A percentile compares a stretch with the other conserved stretches of the same genome.
Conservation (phyloP, 139 green algal species). For the Chlorokybus atmophyticus region DNA sequence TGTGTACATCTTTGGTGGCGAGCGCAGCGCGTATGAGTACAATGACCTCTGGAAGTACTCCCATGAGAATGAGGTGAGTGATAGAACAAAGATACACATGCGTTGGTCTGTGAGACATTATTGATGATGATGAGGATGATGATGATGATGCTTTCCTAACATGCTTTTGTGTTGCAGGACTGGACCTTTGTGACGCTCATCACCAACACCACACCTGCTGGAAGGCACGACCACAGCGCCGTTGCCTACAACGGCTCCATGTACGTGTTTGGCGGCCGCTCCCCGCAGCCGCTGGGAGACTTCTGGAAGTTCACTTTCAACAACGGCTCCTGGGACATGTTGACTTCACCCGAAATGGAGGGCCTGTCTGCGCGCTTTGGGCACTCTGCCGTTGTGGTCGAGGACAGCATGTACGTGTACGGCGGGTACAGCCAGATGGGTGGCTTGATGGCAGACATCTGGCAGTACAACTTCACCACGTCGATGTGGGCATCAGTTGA, state of each 20-base stretch:
- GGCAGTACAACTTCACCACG: constrained; percentile 10
- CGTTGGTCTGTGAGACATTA: no score
- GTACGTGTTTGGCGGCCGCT: constrained; percentile 21
- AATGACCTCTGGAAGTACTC: constrained; percentile 19
- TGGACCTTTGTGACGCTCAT: constrained; percentile 10
- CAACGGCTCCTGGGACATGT: background rate
- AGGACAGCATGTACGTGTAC: constrained; percentile 16
- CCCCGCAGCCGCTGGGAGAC: constrained; percentile 8
- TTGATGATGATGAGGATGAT: no score
- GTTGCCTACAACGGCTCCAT: constrained; percentile 15
- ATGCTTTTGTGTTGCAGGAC: constrained; percentile 7
- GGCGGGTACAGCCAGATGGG: constrained; percentile 8
- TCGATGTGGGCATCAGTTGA: constrained; percentile 8
- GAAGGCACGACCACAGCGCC: constrained; percentile 19
- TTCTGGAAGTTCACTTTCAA: constrained; percentile 11
- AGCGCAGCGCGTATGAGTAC: constrained; percentile 22
- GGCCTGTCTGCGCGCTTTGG: constrained; percentile 17
- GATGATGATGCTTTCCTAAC: no score
- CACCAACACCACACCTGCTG: constrained; percentile 4
- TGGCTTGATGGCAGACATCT: constrained; percentile 8
- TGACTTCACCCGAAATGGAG: background rate
- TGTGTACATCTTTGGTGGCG: constrained; percentile 26
- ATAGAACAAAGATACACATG: no score
- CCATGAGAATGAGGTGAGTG: no score
- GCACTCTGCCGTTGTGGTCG: constrained; percentile 10